Conservation (phyloP, 768 basidiomycete genomes). For the Chalciporus sphaerocephalus region DNA sequence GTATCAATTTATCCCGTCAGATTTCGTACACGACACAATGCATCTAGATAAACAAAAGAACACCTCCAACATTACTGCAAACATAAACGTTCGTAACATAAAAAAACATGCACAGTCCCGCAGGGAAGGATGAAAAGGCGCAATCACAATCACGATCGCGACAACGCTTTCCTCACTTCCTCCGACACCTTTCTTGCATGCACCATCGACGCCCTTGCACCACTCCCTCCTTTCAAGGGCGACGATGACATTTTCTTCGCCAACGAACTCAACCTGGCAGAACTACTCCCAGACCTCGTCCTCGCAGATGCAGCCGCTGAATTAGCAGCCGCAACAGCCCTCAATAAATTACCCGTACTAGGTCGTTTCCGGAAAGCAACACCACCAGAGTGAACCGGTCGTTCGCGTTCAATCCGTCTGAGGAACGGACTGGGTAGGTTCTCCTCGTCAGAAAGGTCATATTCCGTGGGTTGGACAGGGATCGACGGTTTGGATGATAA, state of each 20-base stretch:
- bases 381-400: conserved; percentile 4
- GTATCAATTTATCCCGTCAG: background rate
- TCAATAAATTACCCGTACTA: conserved; percentile 50
- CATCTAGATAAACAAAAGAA: conserved; percentile 4
- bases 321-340: conserved; percentile 59
- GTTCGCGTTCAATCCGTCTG: conserved; percentile 48
- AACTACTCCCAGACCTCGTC: conserved; percentile 14
- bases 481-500: conserved; percentile 16
- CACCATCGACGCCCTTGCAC: conserved; percentile 39
- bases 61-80: conserved; percentile 8
- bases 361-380: conserved; percentile 35
- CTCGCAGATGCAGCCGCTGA: conserved; percentile 31
- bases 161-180: conserved; percentile 35
- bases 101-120: background rate
- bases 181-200: conserved; percentile 48
- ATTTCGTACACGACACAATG: conserved; percentile 4
- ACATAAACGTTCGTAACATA: conserved; percentile 5
- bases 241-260: conserved; percentile 7
- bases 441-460: conserved; percentile 74
- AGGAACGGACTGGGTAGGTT: conserved; percentile 84
- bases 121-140: background rate
- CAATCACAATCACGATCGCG: conserved; percentile 9
- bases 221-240: conserved; percentile 8
- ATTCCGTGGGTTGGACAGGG: conserved; percentile 39
- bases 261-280: conserved; percentile 6